Base-by-base conservation (phyloP, 345 rosid species). In the Rhodamnia rubescens region DNA sequence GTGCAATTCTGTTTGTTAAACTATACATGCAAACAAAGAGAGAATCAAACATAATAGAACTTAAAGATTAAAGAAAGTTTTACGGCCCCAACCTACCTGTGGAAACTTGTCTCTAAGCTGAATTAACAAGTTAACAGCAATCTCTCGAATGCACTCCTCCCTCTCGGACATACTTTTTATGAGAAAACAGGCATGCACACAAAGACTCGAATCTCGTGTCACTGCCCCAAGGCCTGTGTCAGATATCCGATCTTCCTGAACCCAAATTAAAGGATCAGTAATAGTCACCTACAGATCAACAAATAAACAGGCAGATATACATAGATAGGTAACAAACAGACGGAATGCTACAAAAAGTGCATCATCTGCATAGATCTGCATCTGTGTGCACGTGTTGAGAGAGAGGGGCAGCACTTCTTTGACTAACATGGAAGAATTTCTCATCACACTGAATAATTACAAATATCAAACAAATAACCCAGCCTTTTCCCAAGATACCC, bases 21-120 rank as follows among this genome's bases (percentile, higher is more conserved):
- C 75, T 61, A 53, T 55, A 75, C 84, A 27, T 53, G 74, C 84
- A 82, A 86, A 86, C 64, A 84, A 75, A 83, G 84, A 54, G 24
- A 91, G 53, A 53, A 53, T 29, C 74, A 83, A 82, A 11, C 27
- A 89, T 51, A 83, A 5, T 74, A 61, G 61, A 29, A 54, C 74
- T 20, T 11, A 59, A 54, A 82, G 49, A 74, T 11, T n/a, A 78
- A 83, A 40, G 55, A 54, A 55, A 87, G 44, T 75, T 49, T 32
- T 49, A 86, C 74, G 52, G 83, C 83, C 53, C 82, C 49, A 83
- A 9, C 82, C 85, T 91, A 96, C 99, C 99, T 95, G 99, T 86
- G 99, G 95, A 91, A 98, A 98, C 92, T 90, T 96, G 87, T 98
- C 99, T 90, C 97, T 95, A 64, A 98, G 97, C 90, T 95, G 98